phyloP scores from a whole-genome alignment of 352 stramenopile species.

The Globisporangium orthogonon region DNA sequence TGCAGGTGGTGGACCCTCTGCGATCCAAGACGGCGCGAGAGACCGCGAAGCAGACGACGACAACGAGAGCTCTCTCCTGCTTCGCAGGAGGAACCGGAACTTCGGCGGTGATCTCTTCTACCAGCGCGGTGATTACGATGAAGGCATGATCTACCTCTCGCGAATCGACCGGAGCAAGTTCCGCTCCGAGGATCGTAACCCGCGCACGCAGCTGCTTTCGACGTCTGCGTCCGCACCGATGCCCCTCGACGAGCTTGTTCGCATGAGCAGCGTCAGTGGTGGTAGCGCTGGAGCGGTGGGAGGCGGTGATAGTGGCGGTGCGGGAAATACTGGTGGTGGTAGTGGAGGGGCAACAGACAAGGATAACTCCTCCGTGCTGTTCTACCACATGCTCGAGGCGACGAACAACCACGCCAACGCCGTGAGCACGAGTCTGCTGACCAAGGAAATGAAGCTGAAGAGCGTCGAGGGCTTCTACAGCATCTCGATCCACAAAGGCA shows the following conservation, averaged over 20 bases:
- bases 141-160: slow-evolving; percentile 83
- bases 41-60: neutral
- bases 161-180: slow-evolving; percentile 72
- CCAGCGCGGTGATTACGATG: slow-evolving; percentile 76
- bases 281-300: neutral
- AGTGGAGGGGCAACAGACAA: neutral
- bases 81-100: slow-evolving; percentile 27
- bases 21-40: neutral
- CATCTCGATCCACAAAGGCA: slow-evolving; percentile 69
- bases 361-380: slow-evolving; percentile 8
- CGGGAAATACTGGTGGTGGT: too few relatives aligned
- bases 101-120: slow-evolving; percentile 80
- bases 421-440: slow-evolving; percentile 26
- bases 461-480: slow-evolving; percentile 73
- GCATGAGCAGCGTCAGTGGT: slow-evolving; percentile 20
- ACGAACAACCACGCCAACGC: slow-evolving; percentile 7
- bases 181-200: slow-evolving; percentile 44
- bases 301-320: too few relatives aligned
- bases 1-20: neutral
- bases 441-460: slow-evolving; percentile 70
- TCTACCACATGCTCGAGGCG: slow-evolving; percentile 22
- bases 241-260: slow-evolving; percentile 39
- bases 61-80: slow-evolving; percentile 10
- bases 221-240: slow-evolving; percentile 32
- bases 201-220: slow-evolving; percentile 43